Evolutionary conservation across 192 early-diverging fungal species (phyloP), one percentile per base, ranked within the genome.

Genomic region (Entomortierella parvispora): DNA sequence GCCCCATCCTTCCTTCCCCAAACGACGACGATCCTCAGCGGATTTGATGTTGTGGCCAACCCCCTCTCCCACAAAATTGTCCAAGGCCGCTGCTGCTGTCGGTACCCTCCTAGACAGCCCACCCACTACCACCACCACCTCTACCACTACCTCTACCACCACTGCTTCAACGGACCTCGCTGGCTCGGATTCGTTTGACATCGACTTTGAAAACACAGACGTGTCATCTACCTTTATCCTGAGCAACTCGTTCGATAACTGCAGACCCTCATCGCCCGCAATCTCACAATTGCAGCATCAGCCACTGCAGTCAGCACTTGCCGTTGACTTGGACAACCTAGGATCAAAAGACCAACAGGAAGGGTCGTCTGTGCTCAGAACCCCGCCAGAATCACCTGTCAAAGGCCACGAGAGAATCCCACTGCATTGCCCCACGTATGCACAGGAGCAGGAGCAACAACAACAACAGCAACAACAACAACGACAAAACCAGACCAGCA

Each of bases 341-440:
- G 8, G 4, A 6, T 23, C 34, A 29, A 65, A 10, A 29, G 56
- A 33, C 40, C 67, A 31, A 25, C 62, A 12, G 28, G 60, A n/a
- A 44, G 31, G 14, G 40, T 11, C 33, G 14, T 42, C 59, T 7
- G 58, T 59, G 12, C 65, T 76, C 14, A 28, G 74, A 20, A 77
- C 74, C n/a, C 74, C 74, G 1, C 74, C 74, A 29, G 65, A 77
- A 46, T 77, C 74, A n/a, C 74, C 74, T 10, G 46, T 68, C 26
- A 77, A 68, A 23, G 49, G 28, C 31, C n/a, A 64, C 25, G 48
- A 65, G 18, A 58, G 66, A 15, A 55, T 58, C 26, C 68, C 74
- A 1, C 68, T 64, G 12, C 37, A 9, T 40, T 12, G 12, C 49
- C 47, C n/a, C n/a, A n/a, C n/a, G n/a, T n/a, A n/a, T n/a, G n/a